Percentiles rank a stretch among this genome's conserved stretches.
These are phyloP conservation scores for Hibiscus trionum DNA, from an alignment of 345 rosid species.

Conservation along the genomic window DNA sequence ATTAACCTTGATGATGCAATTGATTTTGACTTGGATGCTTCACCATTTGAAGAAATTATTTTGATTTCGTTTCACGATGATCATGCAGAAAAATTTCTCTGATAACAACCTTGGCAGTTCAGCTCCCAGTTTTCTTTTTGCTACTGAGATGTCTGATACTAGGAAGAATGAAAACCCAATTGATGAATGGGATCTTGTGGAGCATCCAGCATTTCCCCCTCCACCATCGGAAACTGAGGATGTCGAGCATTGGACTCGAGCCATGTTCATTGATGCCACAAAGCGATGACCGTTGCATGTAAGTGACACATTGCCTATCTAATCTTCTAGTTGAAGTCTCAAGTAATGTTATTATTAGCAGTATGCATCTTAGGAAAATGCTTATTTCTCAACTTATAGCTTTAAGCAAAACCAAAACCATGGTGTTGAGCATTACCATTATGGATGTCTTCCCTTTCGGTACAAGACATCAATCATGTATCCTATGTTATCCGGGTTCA, in stretches of 20 bases:
- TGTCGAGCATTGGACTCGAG: slow-evolving; percentile 96
- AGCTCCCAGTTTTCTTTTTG: slow-evolving; percentile 53
- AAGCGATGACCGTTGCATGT: slow-evolving; percentile 35
- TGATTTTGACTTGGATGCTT: too few species aligned
- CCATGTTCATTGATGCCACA: slow-evolving; percentile 82
- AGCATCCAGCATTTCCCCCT: slow-evolving; percentile 81
- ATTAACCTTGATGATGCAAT: too few species aligned
- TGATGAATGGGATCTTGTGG: slow-evolving; percentile 96
- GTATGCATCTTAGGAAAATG: neutral
- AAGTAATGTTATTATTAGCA: neutral
- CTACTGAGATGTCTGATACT: slow-evolving; percentile 42
- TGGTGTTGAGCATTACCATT: neutral
- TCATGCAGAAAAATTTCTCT: slow-evolving; percentile 45
- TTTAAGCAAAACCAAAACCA: neutral
- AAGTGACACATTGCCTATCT: slow-evolving; percentile 5
- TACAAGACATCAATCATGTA: too few species aligned
- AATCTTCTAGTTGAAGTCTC: neutral
- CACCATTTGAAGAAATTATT: neutral
- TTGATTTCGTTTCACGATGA: neutral
- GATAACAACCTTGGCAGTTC: slow-evolving; percentile 49
- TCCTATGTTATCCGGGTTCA: too few species aligned
- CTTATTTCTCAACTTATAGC: neutral
- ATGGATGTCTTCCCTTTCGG: too few species aligned
- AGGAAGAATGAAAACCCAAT: slow-evolving; percentile 57
- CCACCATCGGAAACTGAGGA: slow-evolving; percentile 87